These are phyloP conservation scores for Phytophthora uliginosa DNA, from an alignment of 352 stramenopile species.

Conservation along the genomic window DNA sequence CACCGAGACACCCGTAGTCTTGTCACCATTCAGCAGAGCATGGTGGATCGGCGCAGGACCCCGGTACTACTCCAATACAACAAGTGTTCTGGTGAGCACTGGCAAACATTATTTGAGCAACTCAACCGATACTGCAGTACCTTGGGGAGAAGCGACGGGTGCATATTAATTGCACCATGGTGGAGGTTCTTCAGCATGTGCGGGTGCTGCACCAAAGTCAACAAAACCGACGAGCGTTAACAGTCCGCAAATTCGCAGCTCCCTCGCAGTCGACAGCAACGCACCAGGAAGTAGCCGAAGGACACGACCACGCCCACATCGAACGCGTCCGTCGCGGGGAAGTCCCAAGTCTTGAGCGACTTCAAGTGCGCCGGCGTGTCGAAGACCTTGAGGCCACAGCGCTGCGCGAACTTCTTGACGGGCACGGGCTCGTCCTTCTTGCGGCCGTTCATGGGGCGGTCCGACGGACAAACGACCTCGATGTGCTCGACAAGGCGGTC, in stretches of 20 bases:
- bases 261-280: not conserved
- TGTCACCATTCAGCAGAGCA: constrained; percentile 84
- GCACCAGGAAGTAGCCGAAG: constrained; percentile 88
- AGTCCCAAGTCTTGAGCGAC: constrained; percentile 81
- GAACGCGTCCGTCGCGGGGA: constrained; percentile 57
- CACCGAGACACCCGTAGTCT: constrained; percentile 80
- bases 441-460: constrained; percentile 76
- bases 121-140: constrained; percentile 21
- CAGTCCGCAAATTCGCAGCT: not conserved
- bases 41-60: constrained; percentile 89
- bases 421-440: constrained; percentile 76
- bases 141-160: constrained; percentile 88
- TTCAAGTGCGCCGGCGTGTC: constrained; percentile 82
- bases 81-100: not conserved
- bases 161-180: constrained; percentile 90
- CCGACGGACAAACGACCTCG: constrained; percentile 83
- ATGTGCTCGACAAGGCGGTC: constrained; percentile 60
- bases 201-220: constrained; percentile 54
- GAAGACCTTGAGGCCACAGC: constrained; percentile 64
- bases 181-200: constrained; percentile 76
- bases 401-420: constrained; percentile 78
- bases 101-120: not conserved
- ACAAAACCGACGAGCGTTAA: not conserved
- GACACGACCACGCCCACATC: constrained; percentile 92
- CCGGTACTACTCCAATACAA: constrained; percentile 59